A percentile compares a stretch with the other conserved stretches of the same genome.
phyloP scores from a whole-genome alignment of 2,329 filamentous ascomycete genomes.

The Talaromyces amestolkiae region DNA sequence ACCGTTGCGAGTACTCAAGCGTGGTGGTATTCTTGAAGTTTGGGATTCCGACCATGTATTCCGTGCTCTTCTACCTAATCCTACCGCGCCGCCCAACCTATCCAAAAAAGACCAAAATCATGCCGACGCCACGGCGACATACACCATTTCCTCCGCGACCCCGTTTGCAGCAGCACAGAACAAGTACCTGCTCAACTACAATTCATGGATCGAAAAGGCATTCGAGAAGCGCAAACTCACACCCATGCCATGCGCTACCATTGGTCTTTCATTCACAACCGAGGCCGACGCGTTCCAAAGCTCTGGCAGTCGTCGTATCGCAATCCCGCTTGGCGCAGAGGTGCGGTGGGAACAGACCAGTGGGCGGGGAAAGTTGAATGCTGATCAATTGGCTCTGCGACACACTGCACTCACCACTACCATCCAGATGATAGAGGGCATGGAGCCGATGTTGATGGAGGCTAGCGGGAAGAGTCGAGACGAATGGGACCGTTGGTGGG shows the following conservation, averaged over 20 bases:
- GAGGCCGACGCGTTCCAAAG: slow-evolving; percentile 71
- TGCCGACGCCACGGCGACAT: slow-evolving; percentile 71
- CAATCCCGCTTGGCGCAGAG: slow-evolving; percentile 75
- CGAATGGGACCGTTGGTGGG: slow-evolving; percentile 89
- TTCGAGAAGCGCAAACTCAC: slow-evolving; percentile 69
- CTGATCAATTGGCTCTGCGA: slow-evolving; percentile 70
- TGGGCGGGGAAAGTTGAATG: slow-evolving; percentile 52
- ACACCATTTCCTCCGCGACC: slow-evolving; percentile 77
- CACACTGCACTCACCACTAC: slow-evolving; percentile 78
- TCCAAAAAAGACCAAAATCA: slow-evolving; percentile 62
- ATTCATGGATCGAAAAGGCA: slow-evolving; percentile 74
- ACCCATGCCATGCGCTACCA: slow-evolving; percentile 72
- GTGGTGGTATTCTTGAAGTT: slow-evolving; percentile 77
- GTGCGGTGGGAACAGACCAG: slow-evolving; percentile 79
- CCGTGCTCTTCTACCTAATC: slow-evolving; percentile 77
- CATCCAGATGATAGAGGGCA: slow-evolving; percentile 76
- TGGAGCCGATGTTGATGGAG: slow-evolving; percentile 80
- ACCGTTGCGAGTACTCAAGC: slow-evolving; percentile 70
- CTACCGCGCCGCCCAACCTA: slow-evolving; percentile 57
- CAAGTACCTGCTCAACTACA: slow-evolving; percentile 77
- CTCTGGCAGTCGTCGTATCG: slow-evolving; percentile 71
- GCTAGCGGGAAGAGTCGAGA: slow-evolving; percentile 82
- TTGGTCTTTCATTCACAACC: slow-evolving; percentile 74
- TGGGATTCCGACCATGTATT: slow-evolving; percentile 88
- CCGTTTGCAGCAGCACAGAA: slow-evolving; percentile 79